phyloP scores from a whole-genome alignment of 2,329 filamentous ascomycete species.

The Penicillium sp. region DNA sequence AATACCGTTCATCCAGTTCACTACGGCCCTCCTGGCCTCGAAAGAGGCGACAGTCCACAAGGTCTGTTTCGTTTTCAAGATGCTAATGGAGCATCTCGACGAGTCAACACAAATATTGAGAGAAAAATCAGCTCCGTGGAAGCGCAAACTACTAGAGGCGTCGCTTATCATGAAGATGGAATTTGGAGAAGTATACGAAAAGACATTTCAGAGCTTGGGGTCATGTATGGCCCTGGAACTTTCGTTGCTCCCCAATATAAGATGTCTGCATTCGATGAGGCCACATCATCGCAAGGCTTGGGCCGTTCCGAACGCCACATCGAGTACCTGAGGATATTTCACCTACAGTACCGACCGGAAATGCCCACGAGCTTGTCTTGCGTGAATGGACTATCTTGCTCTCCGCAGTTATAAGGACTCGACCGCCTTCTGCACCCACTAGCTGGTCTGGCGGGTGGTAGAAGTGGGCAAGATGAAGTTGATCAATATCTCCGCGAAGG shows the following conservation, averaged over 20 bases:
- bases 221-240: not conserved
- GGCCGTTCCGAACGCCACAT: not conserved
- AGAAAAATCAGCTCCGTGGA: not conserved
- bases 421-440: not conserved
- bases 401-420: not conserved
- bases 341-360: not conserved
- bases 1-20: not conserved
- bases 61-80: not conserved
- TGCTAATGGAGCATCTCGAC: not conserved
- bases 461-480: not conserved
- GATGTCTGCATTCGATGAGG: not conserved
- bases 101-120: not conserved
- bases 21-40: not conserved
- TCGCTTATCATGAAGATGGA: not conserved
- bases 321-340: not conserved
- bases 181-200: not conserved
- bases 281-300: not conserved
- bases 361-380: slow-evolving; percentile 3
- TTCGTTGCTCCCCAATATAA: not conserved
- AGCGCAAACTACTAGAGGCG: not conserved
- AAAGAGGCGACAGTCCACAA: slow-evolving; percentile 1
- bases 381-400: not conserved
- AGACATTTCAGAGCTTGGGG: not conserved
- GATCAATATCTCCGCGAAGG: slow-evolving; percentile 3
- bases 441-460: not conserved